Evolutionary conservation across 2,329 filamentous ascomycete genomes (phyloP).

Genomic region (Claviceps fusiformis): DNA sequence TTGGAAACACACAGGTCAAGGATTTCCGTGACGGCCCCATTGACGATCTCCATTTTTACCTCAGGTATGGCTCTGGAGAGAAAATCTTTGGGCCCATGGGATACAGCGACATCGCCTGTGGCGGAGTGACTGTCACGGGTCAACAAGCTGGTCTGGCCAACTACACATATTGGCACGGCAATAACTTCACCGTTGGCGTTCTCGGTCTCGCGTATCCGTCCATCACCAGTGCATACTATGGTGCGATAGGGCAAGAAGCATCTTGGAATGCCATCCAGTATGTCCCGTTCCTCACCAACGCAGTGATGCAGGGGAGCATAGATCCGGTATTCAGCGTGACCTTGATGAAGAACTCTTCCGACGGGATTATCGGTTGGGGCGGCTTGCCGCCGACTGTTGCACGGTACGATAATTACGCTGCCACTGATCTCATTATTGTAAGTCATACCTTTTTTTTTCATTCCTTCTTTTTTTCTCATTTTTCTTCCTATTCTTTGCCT

Average conservation of each 20-base stretch:
- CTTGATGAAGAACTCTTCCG: conserved; percentile 31
- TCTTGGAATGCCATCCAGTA: conserved; percentile 28
- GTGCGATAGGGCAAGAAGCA: conserved; percentile 23
- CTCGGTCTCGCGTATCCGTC: conserved; percentile 37
- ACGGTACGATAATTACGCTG: conserved; percentile 16
- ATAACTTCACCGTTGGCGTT: conserved; percentile 37
- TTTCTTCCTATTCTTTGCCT: background rate
- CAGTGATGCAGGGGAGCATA: conserved; percentile 30
- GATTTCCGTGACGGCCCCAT: conserved; percentile 27
- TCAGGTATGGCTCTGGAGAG: conserved; percentile 36
- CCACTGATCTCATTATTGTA: conserved; percentile 32
- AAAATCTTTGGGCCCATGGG: conserved; percentile 33
- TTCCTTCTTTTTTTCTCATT: background rate
- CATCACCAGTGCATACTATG: conserved; percentile 34
- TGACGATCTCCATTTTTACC: conserved; percentile 30
- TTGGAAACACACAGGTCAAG: conserved; percentile 25
- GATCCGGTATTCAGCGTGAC: conserved; percentile 34
- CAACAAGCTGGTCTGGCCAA: conserved; percentile 37
- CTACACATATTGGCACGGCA: conserved; percentile 35
- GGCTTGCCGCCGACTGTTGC: conserved; percentile 27
- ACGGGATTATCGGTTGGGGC: conserved; percentile 33
- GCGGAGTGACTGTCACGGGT: conserved; percentile 27
- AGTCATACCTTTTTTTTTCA: conserved; percentile 10
- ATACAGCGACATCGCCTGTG: conserved; percentile 30
- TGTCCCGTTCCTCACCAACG: conserved; percentile 33